Evolutionary conservation across 352 stramenopile genomes (phyloP).

Genomic region (Pythium graminicola): DNA sequence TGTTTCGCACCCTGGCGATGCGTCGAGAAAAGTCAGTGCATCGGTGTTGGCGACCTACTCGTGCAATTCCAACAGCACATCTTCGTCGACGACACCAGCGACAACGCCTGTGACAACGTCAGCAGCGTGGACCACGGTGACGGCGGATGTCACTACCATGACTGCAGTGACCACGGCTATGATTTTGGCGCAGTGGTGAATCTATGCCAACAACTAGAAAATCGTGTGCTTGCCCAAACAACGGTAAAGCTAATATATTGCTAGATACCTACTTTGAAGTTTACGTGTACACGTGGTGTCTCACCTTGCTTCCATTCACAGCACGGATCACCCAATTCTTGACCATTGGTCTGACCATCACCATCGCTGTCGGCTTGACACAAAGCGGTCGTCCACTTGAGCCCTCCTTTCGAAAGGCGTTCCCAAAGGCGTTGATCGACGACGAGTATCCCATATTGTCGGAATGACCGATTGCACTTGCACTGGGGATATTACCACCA

Average conservation of each 20-base stretch:
- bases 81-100: too few relatives aligned
- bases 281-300: constrained; percentile 4
- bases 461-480: too few relatives aligned
- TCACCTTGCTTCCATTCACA: constrained; percentile 27
- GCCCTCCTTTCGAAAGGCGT: too few relatives aligned
- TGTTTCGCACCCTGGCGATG: constrained; percentile 2
- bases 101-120: not conserved
- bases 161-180: not conserved
- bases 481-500: too few relatives aligned
- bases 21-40: not conserved
- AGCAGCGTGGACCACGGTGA: not conserved
- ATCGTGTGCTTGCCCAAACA: too few relatives aligned
- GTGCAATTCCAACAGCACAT: not conserved
- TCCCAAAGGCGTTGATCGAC: too few relatives aligned
- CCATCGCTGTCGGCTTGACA: constrained; percentile 47
- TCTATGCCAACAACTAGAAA: too few relatives aligned
- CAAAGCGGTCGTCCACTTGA: constrained; percentile 24
- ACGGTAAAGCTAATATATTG: too few relatives aligned
- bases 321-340: constrained; percentile 54
- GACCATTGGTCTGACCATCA: constrained; percentile 51
- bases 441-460: too few relatives aligned
- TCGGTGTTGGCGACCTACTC: not conserved
- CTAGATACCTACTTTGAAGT: not conserved
- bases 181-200: not conserved
- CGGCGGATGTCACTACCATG: not conserved